phyloP scores from a whole-genome alignment of 108 stramenopile species.

The Tribonema minus region DNA sequence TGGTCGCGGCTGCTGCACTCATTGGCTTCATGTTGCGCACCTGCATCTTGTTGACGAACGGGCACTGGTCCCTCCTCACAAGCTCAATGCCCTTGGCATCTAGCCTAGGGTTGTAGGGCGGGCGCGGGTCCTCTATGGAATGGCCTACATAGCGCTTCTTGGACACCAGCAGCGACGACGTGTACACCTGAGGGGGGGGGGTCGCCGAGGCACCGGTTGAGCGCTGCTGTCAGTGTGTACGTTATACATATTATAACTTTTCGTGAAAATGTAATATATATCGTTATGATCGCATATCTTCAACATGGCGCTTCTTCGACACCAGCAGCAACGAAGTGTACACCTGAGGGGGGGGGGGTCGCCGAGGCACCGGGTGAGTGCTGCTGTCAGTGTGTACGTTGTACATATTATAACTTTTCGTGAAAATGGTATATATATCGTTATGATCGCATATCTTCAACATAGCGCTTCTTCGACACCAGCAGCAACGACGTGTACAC shows the following conservation, averaged over 20 bases:
- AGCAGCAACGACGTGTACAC: slow-evolving; percentile 74
- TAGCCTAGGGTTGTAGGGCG: not conserved
- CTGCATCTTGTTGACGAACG: slow-evolving; percentile 35
- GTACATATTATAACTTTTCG: too few relatives aligned
- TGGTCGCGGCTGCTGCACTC: too few relatives aligned
- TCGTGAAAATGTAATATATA: too few relatives aligned
- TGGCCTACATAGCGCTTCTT: slow-evolving; percentile 61
- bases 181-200: slow-evolving; percentile 51
- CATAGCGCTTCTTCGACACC: slow-evolving; percentile 60
- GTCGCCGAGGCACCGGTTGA: not conserved
- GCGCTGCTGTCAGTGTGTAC: too few relatives aligned
- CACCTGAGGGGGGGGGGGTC: not conserved
- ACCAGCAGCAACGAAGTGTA: slow-evolving; percentile 77
- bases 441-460: too few relatives aligned
- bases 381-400: too few relatives aligned
- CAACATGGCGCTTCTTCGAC: slow-evolving; percentile 60
- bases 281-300: too few relatives aligned
- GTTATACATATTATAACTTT: too few relatives aligned
- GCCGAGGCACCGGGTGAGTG: not conserved
- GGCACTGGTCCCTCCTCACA: slow-evolving; percentile 51
- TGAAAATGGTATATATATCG: too few relatives aligned
- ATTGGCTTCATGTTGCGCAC: too few relatives aligned
- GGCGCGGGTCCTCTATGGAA: not conserved
- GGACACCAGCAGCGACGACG: slow-evolving; percentile 67
- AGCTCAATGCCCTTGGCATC: slow-evolving; percentile 54